A percentile compares a stretch with the other conserved stretches of the same genome.
Conservation (phyloP, 1,139 yeast genomes). For the Taphrina betulina region DNA sequence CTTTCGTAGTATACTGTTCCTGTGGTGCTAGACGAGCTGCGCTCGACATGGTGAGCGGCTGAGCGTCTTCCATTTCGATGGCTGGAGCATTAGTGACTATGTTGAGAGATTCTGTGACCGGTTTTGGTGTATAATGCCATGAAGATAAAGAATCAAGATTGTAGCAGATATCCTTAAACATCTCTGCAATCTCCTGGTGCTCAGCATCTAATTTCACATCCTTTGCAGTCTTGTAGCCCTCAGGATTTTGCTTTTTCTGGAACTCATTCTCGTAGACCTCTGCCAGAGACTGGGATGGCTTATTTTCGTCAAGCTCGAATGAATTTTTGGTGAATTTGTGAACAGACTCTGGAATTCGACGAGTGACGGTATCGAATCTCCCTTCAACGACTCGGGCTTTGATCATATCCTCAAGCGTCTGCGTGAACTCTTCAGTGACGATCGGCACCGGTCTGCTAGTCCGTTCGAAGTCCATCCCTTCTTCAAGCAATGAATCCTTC, state of each 20-base stretch:
- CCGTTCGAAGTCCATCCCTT: conserved; percentile 69
- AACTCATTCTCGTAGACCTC: conserved; percentile 88
- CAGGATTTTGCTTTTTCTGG: conserved; percentile 50
- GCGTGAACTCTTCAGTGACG: conserved; percentile 84
- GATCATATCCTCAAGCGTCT: conserved; percentile 81
- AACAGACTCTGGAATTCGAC: conserved; percentile 64
- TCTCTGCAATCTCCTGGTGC: conserved; percentile 71
- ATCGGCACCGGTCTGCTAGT: conserved; percentile 86
- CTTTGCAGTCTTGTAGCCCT: conserved; percentile 45
- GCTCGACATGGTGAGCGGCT: conserved; percentile 76
- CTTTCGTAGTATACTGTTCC: conserved; percentile 63
- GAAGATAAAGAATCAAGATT: conserved; percentile 85
- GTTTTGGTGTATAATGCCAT: conserved; percentile 91
- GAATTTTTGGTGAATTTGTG: conserved; percentile 51
- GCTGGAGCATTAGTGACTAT: conserved; percentile 79
- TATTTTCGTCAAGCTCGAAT: conserved; percentile 73
- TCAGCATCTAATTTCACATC: conserved; percentile 57
- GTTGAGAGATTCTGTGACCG: conserved; percentile 73
- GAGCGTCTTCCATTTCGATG: conserved; percentile 92
- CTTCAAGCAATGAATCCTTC: conserved; percentile 70
- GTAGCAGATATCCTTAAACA: conserved; percentile 64
- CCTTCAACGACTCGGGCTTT: conserved; percentile 69
- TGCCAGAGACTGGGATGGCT: conserved; percentile 83
- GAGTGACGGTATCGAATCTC: conserved; percentile 82
- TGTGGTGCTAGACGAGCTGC: conserved; percentile 91